Base-by-base conservation (phyloP, 208 protist genomes). In the Strigomonas culicis region DNA sequence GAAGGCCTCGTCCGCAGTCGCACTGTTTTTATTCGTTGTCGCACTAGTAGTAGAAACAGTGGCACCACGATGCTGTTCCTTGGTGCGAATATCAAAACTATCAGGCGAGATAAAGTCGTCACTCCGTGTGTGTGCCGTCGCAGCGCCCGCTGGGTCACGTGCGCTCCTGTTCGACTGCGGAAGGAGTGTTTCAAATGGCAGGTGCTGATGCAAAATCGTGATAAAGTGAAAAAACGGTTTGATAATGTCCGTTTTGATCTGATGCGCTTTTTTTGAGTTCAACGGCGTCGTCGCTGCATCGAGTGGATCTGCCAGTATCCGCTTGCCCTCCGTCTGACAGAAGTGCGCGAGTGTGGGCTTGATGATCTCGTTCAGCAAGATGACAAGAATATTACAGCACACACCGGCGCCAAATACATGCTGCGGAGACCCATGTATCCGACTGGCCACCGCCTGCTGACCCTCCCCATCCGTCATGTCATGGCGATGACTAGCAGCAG, bases 331-430 rank as follows among this genome's bases (percentile, higher is more conserved):
- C 1, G 58, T 60, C 46, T 68, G 71, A 44, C 72, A 77, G 71
- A 82, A 92, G 6, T 78, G 49, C 10, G 46, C 41, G 15, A 95
- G 59, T 2, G 73, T 63, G 21, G 86, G 86, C 46, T 79, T 80
- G 51, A 95, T 80, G 24, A 90, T 69, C 25, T 71, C 63, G 17
- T 92, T 76, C 39, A 95, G 64, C 11, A 84, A 72, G 31, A 90
- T 63, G 46, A 86, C 39, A 19, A 95, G 22, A n/a, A 88, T 63
- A 46, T 95, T 95, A 25, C 76, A 75, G 49, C 75, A 71, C 7
- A 95, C 84, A 59, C 92, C 79, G 57, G 85, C 82, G 21, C 86
- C 86, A 24, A 92, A 74, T 11, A 92, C 51, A 19, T 80, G 47
- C 62, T 88, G 80, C 15, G 81, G 63, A 8, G 71, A 39, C 6